Conservation (phyloP, 2,329 filamentous ascomycete species). For the Lachnellula arida region DNA sequence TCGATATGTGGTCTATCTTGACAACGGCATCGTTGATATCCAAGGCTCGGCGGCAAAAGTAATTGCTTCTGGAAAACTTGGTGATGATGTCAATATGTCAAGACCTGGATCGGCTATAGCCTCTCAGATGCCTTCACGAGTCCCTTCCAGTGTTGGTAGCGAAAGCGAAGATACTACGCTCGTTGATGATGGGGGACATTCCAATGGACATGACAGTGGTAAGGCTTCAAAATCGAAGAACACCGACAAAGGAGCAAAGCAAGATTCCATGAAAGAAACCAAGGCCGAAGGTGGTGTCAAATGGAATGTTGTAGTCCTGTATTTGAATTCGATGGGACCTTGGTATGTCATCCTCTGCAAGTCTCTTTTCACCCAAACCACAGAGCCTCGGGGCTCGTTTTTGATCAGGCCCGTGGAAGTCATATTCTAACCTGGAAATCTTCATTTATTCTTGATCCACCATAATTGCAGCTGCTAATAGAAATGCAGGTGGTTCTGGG, state of each 20-base stretch:
- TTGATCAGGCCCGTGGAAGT: background rate
- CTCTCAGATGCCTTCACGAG: constrained; percentile 72
- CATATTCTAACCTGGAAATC: background rate
- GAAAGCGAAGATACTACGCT: constrained; percentile 50
- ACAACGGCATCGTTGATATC: constrained; percentile 74
- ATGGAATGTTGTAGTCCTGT: constrained; percentile 78
- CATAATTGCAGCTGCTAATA: constrained; percentile 10
- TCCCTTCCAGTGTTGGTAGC: constrained; percentile 69
- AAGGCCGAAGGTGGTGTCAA: constrained; percentile 87
- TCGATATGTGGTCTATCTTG: constrained; percentile 75
- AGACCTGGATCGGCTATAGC: constrained; percentile 62
- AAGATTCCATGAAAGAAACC: constrained; percentile 61
- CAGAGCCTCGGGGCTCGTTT: background rate
- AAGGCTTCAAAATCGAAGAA: constrained; percentile 32
- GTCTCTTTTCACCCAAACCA: background rate
- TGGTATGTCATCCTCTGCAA: constrained; percentile 45
- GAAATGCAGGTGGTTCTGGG: constrained; percentile 69
- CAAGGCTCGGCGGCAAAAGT: constrained; percentile 77
- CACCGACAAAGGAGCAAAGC: constrained; percentile 30
- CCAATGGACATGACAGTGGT: constrained; percentile 46
- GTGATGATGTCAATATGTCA: constrained; percentile 78
- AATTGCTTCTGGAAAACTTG: constrained; percentile 81
- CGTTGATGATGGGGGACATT: constrained; percentile 31
- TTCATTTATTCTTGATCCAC: background rate
- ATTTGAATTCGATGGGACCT: constrained; percentile 85